Evolutionary conservation across 257 asterid genomes (phyloP), one percentile per base, ranked within the genome.

Genomic region (Petunia secreta): DNA sequence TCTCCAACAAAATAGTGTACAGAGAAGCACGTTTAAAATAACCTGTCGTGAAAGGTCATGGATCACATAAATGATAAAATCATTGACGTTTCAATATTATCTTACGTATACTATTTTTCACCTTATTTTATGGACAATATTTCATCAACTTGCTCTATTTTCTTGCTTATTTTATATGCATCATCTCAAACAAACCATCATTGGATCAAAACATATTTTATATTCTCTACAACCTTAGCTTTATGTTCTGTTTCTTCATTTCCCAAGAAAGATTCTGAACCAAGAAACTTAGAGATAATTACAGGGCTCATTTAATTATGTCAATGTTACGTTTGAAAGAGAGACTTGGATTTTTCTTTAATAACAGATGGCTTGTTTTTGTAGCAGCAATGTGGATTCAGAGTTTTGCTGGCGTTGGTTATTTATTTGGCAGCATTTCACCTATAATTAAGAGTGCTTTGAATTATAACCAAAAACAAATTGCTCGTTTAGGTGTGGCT

Each of bases 381-480:
- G 90, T 88, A 40, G 90, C 88, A 13, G 90, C 91, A 85, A 87
- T 88, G 90, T 88, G 91, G 90, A 83, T 88, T 64, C 91, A 88
- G 79, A 86, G 90, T 4, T 88, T 88, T 67, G 91, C 90, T 36
- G 91, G 91, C 11, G 80, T 88, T 78, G 91, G 91, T 3, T 88
- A 88, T 68, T 77, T 88, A 10, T 88, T 88, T 44, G 91, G 91
- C n/a, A 86, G 90, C 57, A 82, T 88, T 37, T 88, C 91, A 2
- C 91, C 91, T 1, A 76, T 50, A 0, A 87, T 88, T 36, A 88
- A 88, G 75, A 80, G 82, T 48, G 75, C 89, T 48, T 59, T 88
- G 74, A 84, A 77, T 58, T 88, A 88, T 63, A 88, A 88, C 37
- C 91, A 88, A 74, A 85, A 36, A 79, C 85, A 86, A 58, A 3